Conservation (phyloP, 331 rosid species). For the Rhamnella rubrinervis region DNA sequence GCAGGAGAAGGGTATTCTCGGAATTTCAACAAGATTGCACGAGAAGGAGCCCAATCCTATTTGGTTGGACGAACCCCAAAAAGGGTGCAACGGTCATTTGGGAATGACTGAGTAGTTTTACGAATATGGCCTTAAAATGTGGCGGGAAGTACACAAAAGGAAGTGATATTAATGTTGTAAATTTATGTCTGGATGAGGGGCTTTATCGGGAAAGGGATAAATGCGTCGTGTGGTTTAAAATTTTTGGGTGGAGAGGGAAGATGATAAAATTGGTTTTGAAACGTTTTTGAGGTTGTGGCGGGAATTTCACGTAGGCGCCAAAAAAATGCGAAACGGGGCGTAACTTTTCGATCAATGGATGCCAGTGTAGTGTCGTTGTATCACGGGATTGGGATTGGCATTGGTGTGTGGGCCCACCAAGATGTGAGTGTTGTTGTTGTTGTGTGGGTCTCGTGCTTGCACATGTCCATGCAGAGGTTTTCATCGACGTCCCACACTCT, state of each 20-base stretch:
- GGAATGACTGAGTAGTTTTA: too few relatives aligned
- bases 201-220: not conserved
- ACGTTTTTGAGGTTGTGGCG: constrained; percentile 1
- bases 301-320: constrained; percentile 19
- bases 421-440: too few relatives aligned
- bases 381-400: too few relatives aligned
- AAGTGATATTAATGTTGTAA: too few relatives aligned
- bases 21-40: not conserved
- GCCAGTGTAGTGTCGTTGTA: too few relatives aligned
- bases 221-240: not conserved
- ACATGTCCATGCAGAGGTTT: too few relatives aligned
- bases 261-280: not conserved
- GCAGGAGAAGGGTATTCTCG: constrained; percentile 12
- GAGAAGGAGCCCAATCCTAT: not conserved
- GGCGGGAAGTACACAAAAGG: too few relatives aligned
- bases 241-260: constrained; percentile 23
- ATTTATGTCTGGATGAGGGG: not conserved
- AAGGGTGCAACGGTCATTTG: constrained; percentile 6
- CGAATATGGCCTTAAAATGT: too few relatives aligned
- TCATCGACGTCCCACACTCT: too few relatives aligned
- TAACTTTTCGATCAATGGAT: too few relatives aligned
- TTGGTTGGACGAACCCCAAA: not conserved
- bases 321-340: not conserved
- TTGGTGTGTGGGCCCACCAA: too few relatives aligned
- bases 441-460: too few relatives aligned